Conservation (phyloP, 2,329 filamentous ascomycete species). For the Helotiales sp. region DNA sequence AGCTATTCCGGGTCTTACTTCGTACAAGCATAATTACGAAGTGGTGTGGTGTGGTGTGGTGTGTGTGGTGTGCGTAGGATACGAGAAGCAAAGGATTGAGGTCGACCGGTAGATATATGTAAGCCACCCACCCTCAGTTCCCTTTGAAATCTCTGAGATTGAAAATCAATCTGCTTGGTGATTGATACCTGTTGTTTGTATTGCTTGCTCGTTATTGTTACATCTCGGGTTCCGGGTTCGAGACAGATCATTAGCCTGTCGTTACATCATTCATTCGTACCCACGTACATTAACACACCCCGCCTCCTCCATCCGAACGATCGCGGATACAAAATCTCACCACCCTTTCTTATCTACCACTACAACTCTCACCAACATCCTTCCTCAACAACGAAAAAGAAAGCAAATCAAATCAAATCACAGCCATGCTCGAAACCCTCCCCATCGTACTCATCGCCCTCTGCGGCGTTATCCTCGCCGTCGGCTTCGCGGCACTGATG, state of each 20-base stretch:
- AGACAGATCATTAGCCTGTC: conserved; percentile 5
- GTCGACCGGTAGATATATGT: background rate
- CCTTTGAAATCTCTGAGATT: too few species aligned
- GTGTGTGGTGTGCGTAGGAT: background rate
- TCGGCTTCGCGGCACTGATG: conserved; percentile 20
- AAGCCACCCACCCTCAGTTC: background rate
- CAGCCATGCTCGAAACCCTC: conserved; percentile 37
- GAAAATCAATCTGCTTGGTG: too few species aligned
- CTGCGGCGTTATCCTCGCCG: conserved; percentile 19
- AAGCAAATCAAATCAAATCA: background rate
- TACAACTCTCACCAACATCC: background rate
- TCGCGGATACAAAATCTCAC: background rate
- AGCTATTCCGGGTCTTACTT: background rate
- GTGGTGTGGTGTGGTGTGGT: background rate
- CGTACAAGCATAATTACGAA: too few species aligned
- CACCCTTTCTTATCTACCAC: background rate
- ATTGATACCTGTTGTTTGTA: background rate
- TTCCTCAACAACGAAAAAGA: background rate
- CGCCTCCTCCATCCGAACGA: too few species aligned
- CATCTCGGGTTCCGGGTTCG: background rate
- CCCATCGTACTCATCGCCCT: conserved; percentile 23
- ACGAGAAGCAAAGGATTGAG: background rate
- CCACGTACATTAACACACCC: background rate
- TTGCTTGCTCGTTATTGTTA: background rate
- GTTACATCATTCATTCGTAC: background rate